A percentile compares a stretch with the other conserved stretches of the same genome.
phyloP scores from a whole-genome alignment of 352 stramenopile genomes.

The Salisapilia sapeloensis region DNA sequence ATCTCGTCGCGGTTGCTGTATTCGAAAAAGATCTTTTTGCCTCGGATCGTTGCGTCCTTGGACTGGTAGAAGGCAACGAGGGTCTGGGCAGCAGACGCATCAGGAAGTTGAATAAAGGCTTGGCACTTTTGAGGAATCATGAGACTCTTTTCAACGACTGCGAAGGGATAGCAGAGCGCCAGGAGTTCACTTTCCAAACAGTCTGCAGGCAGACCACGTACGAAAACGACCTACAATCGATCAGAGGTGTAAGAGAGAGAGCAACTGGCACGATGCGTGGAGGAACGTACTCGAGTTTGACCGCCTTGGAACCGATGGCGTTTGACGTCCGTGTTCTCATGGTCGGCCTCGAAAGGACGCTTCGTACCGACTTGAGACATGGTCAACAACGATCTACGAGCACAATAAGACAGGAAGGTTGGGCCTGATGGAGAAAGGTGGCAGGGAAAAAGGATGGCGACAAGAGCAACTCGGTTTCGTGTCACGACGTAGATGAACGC shows the following conservation, averaged over 20 bases:
- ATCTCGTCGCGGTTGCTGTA: conserved; percentile 55
- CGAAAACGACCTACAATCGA: conserved; percentile 40
- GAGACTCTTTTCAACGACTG: conserved; percentile 62
- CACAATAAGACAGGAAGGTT: too few relatives aligned
- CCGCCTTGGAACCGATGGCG: too few relatives aligned
- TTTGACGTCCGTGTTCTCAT: too few relatives aligned
- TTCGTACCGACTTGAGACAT: too few relatives aligned
- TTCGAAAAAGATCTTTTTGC: conserved; percentile 68
- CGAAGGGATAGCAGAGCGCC: conserved; percentile 63
- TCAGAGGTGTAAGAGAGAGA: background rate
- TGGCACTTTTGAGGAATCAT: conserved; percentile 59
- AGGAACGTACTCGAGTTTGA: too few relatives aligned
- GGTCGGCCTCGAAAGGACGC: too few relatives aligned
- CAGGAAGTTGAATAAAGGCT: conserved; percentile 65
- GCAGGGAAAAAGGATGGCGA: too few relatives aligned
- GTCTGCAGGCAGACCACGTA: conserved; percentile 51
- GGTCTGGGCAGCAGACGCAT: conserved; percentile 40
- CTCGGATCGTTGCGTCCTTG: conserved; percentile 51
- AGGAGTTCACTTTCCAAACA: conserved; percentile 73
- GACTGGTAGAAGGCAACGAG: conserved; percentile 67
- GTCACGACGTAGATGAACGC: too few relatives aligned
- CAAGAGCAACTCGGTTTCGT: too few relatives aligned
- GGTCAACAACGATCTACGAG: too few relatives aligned
- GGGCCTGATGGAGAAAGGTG: too few relatives aligned
- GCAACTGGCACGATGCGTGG: background rate